Conservation (phyloP, 371 early-diverging fungal species). For the Rhizopus sp. region DNA sequence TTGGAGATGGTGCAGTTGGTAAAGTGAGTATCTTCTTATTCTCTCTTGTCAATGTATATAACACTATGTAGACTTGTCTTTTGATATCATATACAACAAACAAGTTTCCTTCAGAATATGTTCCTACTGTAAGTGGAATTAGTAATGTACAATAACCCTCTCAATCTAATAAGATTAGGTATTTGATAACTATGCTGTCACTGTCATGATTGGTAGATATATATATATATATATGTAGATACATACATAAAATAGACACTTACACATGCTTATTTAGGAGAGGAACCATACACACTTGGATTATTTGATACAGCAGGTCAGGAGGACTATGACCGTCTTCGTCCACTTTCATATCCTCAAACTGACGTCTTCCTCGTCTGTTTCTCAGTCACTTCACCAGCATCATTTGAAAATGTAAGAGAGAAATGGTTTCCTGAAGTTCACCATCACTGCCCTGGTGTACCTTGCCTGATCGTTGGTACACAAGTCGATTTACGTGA, state of each 20-base stretch:
- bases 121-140: conserved; percentile 83
- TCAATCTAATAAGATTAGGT: conserved; percentile 54
- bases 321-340: conserved; percentile 98
- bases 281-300: conserved; percentile 88
- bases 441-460: conserved; percentile 96
- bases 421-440: conserved; percentile 94
- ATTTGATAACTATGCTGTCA: conserved; percentile 99
- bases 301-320: conserved; percentile 97
- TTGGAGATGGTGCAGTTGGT: conserved; percentile 99
- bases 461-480: conserved; percentile 96
- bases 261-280: conserved; percentile 33
- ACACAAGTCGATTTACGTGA: conserved; percentile 96
- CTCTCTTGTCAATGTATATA: background rate
- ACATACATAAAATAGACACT: too few species aligned
- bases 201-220: conserved; percentile 91
- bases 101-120: conserved; percentile 98
- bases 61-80: conserved; percentile 80
- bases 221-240: too few species aligned
- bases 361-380: conserved; percentile 95
- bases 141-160: too few species aligned
- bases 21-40: conserved; percentile 61
- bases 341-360: conserved; percentile 95
- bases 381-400: conserved; percentile 94
- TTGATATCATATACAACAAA: conserved; percentile 98
- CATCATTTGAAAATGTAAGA: conserved; percentile 89